Evolutionary conservation across 345 rosid genomes (phyloP).

Genomic region (Fremontodendron californicum): DNA sequence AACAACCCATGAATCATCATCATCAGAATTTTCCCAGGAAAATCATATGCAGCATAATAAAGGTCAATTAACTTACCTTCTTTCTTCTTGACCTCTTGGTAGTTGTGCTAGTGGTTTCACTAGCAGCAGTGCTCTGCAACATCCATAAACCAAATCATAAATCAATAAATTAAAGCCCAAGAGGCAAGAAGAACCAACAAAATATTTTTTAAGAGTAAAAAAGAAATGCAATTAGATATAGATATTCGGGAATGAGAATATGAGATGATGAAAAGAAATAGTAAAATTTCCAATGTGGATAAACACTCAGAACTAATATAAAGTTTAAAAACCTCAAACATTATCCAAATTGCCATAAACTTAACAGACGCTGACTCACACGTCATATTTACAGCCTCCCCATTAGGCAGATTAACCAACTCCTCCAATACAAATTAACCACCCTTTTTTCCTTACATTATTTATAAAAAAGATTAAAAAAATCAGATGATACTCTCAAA

Average conservation of each 20-base stretch:
- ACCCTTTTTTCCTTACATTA: not conserved
- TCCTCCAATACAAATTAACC: too few relatives aligned
- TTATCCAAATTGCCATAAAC: not conserved
- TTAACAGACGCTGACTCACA: not conserved
- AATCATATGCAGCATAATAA: not conserved
- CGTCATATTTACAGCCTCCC: not conserved
- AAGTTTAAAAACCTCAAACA: not conserved
- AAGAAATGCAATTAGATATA: not conserved
- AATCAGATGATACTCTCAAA: not conserved
- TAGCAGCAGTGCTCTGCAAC: slow-evolving; percentile 36
- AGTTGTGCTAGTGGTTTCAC: slow-evolving; percentile 37
- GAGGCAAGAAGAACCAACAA: not conserved
- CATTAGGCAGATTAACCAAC: not conserved
- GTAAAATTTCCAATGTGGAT: not conserved
- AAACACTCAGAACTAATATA: not conserved
- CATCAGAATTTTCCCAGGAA: not conserved
- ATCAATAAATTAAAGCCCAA: not conserved
- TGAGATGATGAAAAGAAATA: not conserved
- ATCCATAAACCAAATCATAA: not conserved
- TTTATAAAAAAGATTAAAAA: not conserved
- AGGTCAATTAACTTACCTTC: slow-evolving; percentile 42
- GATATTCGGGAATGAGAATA: not conserved
- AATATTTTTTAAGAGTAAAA: not conserved
- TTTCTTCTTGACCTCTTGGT: too few relatives aligned
- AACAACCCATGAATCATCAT: not conserved